Evolutionary conservation across 2,329 filamentous ascomycete genomes (phyloP).

Genomic region (Nothomitra cinnamomea): DNA sequence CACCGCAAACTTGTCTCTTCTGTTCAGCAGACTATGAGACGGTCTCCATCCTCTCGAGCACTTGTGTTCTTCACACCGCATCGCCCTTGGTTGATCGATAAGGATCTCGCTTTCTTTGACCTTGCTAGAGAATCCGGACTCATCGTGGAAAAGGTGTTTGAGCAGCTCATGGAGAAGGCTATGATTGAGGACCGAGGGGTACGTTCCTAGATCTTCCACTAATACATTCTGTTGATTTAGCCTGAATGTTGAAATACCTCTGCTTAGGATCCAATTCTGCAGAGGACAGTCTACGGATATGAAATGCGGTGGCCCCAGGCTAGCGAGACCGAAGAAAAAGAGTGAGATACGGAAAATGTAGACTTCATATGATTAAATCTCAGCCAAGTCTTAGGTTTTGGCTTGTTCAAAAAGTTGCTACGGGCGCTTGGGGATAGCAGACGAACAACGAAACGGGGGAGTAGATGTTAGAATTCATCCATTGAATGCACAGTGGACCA

Average conservation of each 20-base stretch:
- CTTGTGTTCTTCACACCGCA: slow-evolving; percentile 93
- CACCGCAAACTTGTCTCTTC: slow-evolving; percentile 62
- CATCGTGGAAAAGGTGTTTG: slow-evolving; percentile 59
- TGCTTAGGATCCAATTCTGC: slow-evolving; percentile 1
- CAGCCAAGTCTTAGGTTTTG: too few relatives aligned
- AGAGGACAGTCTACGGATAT: slow-evolving; percentile 3
- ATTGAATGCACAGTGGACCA: too few relatives aligned
- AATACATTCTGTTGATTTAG: not conserved
- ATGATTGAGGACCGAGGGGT: slow-evolving; percentile 78
- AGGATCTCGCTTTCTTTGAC: slow-evolving; percentile 78
- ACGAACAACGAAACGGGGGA: too few relatives aligned
- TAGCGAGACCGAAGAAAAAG: not conserved
- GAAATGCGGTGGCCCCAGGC: not conserved
- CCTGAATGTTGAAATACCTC: not conserved
- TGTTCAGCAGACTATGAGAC: slow-evolving; percentile 48
- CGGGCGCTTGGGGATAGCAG: too few relatives aligned
- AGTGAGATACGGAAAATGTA: not conserved
- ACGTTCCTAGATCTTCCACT: slow-evolving; percentile 17
- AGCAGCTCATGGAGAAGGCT: slow-evolving; percentile 67
- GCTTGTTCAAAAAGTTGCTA: too few relatives aligned
- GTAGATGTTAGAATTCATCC: too few relatives aligned
- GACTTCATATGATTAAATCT: too few relatives aligned
- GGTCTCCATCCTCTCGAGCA: slow-evolving; percentile 38
- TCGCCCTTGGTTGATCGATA: slow-evolving; percentile 72
- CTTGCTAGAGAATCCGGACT: slow-evolving; percentile 55